Evolutionary conservation across 805 yeast genomes (phyloP), one percentile per base, ranked within the genome.

Genomic region (Lachancea nothofagi): DNA sequence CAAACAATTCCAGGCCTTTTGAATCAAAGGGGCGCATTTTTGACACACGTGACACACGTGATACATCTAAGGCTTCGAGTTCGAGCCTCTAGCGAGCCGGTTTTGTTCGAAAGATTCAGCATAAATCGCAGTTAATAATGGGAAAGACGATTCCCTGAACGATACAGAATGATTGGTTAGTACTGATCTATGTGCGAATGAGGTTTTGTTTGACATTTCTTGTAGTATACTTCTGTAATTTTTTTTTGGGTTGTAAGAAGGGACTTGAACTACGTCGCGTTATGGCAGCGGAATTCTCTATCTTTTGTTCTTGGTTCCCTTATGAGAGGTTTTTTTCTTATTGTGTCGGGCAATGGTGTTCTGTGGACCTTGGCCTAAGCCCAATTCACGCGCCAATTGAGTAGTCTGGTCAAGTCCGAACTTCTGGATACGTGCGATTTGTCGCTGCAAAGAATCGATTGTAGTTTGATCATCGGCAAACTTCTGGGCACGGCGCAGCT

Each of bases 321-420:
- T 35, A 13, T 30, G 29, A 8, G 24, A 30, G 24, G 37, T 19
- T 12, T 34, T 34, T 25, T 25, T 27, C 10, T 34, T 34, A 14
- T 30, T 24, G 24, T 34, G 40, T 12, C 34, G 34, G 3, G 33
- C 22, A 13, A 27, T 29, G 26, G 41, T 23, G 32, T 14, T 31
- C 12, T 31, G 18, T 23, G 42, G 40, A 15, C 46, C 46, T 49
- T 65, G 66, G 35, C 69, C 75, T 30, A 76, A 54, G 0, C 88
- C 88, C 33, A 83, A 67, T 53, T 82, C 88, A 47, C 65, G 67
- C 26, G 87, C 88, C 48, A 83, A 62, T 7, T 80, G 73, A 29
- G 83, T 77, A 42, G 78, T 78, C 25, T 70, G 58, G 45, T 79
- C 82, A 36, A 86, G 75, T 21, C 97, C 97, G 57, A 87, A 89